Base-by-base conservation (phyloP, 1,139 yeast genomes). In the Suhomyces bokatorum region DNA sequence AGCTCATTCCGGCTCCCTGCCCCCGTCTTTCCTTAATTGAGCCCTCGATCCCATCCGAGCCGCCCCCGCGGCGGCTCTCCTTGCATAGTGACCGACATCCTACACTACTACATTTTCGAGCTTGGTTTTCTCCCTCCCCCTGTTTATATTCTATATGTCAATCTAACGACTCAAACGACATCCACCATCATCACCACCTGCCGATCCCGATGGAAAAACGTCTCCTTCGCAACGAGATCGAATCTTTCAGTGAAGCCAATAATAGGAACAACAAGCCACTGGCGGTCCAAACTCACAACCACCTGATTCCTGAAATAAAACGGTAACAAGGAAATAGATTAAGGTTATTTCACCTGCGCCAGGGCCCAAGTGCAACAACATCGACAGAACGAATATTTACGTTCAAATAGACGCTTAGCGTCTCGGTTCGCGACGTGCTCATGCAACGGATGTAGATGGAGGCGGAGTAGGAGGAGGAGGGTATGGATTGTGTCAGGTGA, bases 61-160 rank as follows among this genome's bases (percentile, higher is more conserved):
- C 38, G 10, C 10, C 6, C 17, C 15, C 4, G 13, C 15, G 29
- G 38, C 24, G 24, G 17, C 32, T 27, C 32, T 11, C 24, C 27
- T 28, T 35, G 38, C 38, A 35, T 35, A 35, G 32, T 14, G 17
- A 28, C 12, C 32, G 27, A 35, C 36, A 38, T 32, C 8, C 31
- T 32, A 32, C 35, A n/a, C 35, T 31, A 35, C 46, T 31, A 35
- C 46, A 35, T 9, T 35, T 11, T 36, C 17, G 39, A 36, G 32
- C 38, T 24, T 29, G 33, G 39, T 20, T 36, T 36, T 10, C 33
- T 36, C 39, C 27, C n/a, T n/a, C 33, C 27, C 14, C 31, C 38
- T 35, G 31, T 28, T 36, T 29, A 29, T 37, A 32, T 34, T 35
- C 30, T 32, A 31, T 40, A 36, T 12, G 35, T 37, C 39, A 38